Conservation (phyloP, 2,329 filamentous ascomycete genomes). For the Monosporascus cannonballus region DNA sequence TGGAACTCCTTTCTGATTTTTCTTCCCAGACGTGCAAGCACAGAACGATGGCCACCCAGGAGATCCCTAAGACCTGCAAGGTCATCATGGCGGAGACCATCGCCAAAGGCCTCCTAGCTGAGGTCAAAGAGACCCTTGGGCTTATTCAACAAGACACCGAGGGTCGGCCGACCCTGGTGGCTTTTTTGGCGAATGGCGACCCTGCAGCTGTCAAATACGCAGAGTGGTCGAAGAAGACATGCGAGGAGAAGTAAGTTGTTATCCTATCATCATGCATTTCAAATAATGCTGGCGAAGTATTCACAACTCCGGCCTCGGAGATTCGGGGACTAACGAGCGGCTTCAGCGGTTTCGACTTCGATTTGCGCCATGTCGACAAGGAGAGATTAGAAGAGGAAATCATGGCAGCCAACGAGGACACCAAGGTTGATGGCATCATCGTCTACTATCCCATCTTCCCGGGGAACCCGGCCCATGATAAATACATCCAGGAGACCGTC, state of each 20-base stretch:
- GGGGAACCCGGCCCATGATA: slow-evolving; percentile 74
- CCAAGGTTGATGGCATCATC: slow-evolving; percentile 78
- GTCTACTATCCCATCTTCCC: slow-evolving; percentile 97
- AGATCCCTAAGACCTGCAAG: slow-evolving; percentile 71
- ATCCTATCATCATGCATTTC: background rate
- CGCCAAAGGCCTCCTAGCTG: slow-evolving; percentile 70
- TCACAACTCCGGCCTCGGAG: background rate
- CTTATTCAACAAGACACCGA: slow-evolving; percentile 55
- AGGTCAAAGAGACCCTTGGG: slow-evolving; percentile 70
- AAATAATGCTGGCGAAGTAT: no score
- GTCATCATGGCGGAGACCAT: slow-evolving; percentile 85
- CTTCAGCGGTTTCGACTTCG: slow-evolving; percentile 78
- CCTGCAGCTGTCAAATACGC: slow-evolving; percentile 90
- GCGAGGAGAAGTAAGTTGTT: slow-evolving; percentile 78
- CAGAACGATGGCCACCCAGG: slow-evolving; percentile 33
- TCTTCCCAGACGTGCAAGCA: slow-evolving; percentile 4
- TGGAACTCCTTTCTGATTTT: background rate
- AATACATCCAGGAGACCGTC: slow-evolving; percentile 93
- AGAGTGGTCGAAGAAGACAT: slow-evolving; percentile 96
- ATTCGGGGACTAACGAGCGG: slow-evolving; percentile 4
- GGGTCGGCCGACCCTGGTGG: slow-evolving; percentile 69
- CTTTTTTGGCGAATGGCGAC: slow-evolving; percentile 88
- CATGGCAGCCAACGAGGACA: slow-evolving; percentile 75
- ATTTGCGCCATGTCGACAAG: slow-evolving; percentile 76
- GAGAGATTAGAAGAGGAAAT: slow-evolving; percentile 88